Conservation (phyloP, 768 basidiomycete genomes). For the Auricularia auricula-judae region DNA sequence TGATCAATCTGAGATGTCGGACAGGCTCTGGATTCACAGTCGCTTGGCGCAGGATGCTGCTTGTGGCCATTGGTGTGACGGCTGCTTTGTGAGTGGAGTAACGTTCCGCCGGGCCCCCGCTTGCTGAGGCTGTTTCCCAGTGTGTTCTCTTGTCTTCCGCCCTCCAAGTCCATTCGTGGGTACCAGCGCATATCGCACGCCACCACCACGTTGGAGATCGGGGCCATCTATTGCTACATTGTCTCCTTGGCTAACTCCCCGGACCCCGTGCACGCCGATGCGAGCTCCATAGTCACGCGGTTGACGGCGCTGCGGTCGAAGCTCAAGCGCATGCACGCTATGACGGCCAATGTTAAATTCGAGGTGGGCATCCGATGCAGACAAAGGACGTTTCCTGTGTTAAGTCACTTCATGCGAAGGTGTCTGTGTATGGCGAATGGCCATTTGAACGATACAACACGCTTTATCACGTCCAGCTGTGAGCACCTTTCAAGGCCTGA, state of each 20-base stretch:
- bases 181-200: constrained; percentile 66
- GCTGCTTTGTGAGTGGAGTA: constrained; percentile 54
- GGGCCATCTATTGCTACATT: constrained; percentile 63
- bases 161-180: constrained; percentile 59
- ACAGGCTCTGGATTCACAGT: constrained; percentile 45
- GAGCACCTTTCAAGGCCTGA: constrained; percentile 12
- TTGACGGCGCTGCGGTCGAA: constrained; percentile 69
- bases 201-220: constrained; percentile 56
- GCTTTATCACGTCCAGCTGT: constrained; percentile 61
- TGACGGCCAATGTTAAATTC: constrained; percentile 51
- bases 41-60: constrained; percentile 47
- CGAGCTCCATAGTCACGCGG: constrained; percentile 46
- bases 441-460: constrained; percentile 67
- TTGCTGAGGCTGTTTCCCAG: constrained; percentile 21
- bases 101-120: constrained; percentile 11
- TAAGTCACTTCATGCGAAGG: constrained; percentile 24
- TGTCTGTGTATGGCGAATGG: constrained; percentile 70
- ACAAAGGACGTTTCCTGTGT: too few species aligned
- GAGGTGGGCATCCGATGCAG: constrained; percentile 32
- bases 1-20: too few species aligned
- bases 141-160: constrained; percentile 61
- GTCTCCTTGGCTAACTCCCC: constrained; percentile 58
- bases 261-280: constrained; percentile 31
- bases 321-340: constrained; percentile 45
- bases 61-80: constrained; percentile 60